A percentile compares a stretch with the other conserved stretches of the same genome.
Conservation (phyloP, 1,284 basidiomycete genomes). For the Neotropicomus parvogracilis region DNA sequence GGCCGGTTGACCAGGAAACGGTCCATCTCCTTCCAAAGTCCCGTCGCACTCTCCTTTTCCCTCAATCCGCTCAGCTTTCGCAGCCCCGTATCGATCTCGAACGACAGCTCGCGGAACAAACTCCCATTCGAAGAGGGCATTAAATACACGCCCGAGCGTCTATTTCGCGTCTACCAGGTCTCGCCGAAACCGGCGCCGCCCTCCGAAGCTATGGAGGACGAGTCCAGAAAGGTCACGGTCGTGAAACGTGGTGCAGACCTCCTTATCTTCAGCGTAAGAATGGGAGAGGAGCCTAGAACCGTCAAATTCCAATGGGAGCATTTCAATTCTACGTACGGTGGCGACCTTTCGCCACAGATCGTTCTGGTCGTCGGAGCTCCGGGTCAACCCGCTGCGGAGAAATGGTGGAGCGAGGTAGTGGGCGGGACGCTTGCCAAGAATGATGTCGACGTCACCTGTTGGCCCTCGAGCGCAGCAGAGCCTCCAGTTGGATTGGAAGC, state of each 20-base stretch:
- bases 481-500: neutral
- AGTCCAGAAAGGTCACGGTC: neutral
- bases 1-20: conserved; percentile 11
- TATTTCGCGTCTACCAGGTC: conserved; percentile 27
- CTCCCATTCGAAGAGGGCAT: conserved; percentile 23
- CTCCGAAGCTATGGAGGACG: conserved; percentile 2
- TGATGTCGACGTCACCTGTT: conserved; percentile 14
- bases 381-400: conserved; percentile 14
- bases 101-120: conserved; percentile 8
- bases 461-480: neutral
- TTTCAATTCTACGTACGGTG: conserved; percentile 25
- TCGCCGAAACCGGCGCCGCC: neutral
- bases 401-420: conserved; percentile 20
- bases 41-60: conserved; percentile 18
- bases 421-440: conserved; percentile 1
- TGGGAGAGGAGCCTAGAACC: conserved; percentile 1
- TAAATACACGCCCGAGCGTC: conserved; percentile 7
- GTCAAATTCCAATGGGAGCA: conserved; percentile 26
- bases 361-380: conserved; percentile 22
- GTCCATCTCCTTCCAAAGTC: conserved; percentile 24
- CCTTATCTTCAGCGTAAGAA: conserved; percentile 25
- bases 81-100: conserved; percentile 23
- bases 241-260: conserved; percentile 26
- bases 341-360: conserved; percentile 25
- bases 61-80: conserved; percentile 19